These are phyloP conservation scores for Hypholoma sublateritium DNA, from an alignment of 768 basidiomycete species.

Conservation along the genomic window DNA sequence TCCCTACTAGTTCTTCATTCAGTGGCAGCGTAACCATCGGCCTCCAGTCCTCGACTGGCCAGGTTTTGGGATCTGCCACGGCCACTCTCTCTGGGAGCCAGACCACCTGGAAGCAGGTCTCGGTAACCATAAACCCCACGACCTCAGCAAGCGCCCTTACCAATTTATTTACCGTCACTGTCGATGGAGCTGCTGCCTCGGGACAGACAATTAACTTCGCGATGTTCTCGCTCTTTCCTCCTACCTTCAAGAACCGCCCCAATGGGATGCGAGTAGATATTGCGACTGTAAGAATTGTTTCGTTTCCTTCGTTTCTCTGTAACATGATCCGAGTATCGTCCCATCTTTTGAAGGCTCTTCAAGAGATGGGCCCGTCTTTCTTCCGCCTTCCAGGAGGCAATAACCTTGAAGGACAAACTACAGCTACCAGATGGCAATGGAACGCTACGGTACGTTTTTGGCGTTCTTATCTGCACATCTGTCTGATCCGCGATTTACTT, in stretches of 20 bases:
- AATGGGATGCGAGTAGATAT: conserved; percentile 65
- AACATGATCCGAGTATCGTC: too few relatives aligned
- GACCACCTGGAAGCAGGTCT: conserved; percentile 48
- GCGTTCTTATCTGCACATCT: not conserved
- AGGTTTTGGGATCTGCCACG: conserved; percentile 34
- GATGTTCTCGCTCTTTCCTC: conserved; percentile 63
- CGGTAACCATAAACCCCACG: conserved; percentile 39
- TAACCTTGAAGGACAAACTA: conserved; percentile 34
- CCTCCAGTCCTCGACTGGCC: conserved; percentile 36
- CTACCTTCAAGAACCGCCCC: conserved; percentile 54
- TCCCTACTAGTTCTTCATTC: conserved; percentile 27
- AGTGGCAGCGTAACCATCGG: conserved; percentile 35
- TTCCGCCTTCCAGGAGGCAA: conserved; percentile 39
- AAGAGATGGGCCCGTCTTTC: conserved; percentile 42
- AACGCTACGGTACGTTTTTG: conserved; percentile 45
- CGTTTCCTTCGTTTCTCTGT: not conserved
- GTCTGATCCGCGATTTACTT: not conserved
- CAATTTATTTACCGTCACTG: conserved; percentile 51
- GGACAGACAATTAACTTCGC: conserved; percentile 48
- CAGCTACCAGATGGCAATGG: conserved; percentile 59
- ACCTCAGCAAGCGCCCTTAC: conserved; percentile 38
- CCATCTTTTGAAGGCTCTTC: conserved; percentile 29
- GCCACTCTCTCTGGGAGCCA: conserved; percentile 28
- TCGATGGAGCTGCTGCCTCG: conserved; percentile 43
- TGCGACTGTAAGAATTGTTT: conserved; percentile 25